Evolutionary conservation across 805 yeast genomes (phyloP).

Genomic region (Kluyveromyces lactis): DNA sequence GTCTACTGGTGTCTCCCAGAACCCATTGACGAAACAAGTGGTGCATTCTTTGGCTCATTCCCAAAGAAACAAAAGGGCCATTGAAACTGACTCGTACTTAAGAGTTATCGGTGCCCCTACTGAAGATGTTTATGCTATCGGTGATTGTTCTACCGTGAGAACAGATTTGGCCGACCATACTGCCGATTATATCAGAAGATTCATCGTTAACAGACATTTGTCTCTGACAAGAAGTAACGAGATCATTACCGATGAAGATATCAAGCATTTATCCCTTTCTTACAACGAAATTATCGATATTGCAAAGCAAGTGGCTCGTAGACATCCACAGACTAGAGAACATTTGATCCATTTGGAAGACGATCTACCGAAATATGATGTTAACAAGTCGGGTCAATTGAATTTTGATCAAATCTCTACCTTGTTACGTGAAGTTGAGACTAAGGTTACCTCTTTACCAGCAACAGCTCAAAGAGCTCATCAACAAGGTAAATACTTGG

Average conservation of each 20-base stretch:
- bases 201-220: slow-evolving; percentile 36
- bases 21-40: slow-evolving; percentile 50
- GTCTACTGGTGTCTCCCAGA: slow-evolving; percentile 70
- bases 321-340: slow-evolving; percentile 52
- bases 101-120: slow-evolving; percentile 60
- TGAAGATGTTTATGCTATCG: slow-evolving; percentile 64
- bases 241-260: slow-evolving; percentile 42
- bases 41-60: slow-evolving; percentile 38
- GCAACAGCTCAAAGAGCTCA: slow-evolving; percentile 70
- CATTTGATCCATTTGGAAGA: slow-evolving; percentile 44
- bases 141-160: slow-evolving; percentile 63
- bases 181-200: slow-evolving; percentile 40
- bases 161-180: slow-evolving; percentile 51
- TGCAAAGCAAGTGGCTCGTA: slow-evolving; percentile 38
- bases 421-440: slow-evolving; percentile 46
- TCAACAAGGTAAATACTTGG: slow-evolving; percentile 63
- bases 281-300: slow-evolving; percentile 42
- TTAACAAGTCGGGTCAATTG: slow-evolving; percentile 39
- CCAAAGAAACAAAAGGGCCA: slow-evolving; percentile 60
- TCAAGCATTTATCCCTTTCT: slow-evolving; percentile 39
- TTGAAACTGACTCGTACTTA: slow-evolving; percentile 67
- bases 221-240: slow-evolving; percentile 27
- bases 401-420: slow-evolving; percentile 43
- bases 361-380: slow-evolving; percentile 45
- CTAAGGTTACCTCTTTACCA: slow-evolving; percentile 58